Base-by-base conservation (phyloP, 495 filamentous ascomycete species). In the Xylaria sp. region DNA sequence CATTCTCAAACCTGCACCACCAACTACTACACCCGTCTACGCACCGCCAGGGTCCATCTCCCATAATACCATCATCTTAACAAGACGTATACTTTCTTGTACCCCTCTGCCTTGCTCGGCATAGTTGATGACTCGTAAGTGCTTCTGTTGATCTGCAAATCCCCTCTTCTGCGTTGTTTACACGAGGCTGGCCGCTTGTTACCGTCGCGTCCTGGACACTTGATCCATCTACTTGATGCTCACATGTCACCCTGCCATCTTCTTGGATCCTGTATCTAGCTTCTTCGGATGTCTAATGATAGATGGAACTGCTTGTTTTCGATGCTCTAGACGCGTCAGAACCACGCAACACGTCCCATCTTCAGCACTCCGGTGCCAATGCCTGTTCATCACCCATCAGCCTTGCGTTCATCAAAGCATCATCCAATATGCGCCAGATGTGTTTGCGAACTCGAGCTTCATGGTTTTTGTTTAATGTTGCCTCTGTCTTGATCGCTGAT, bases 371-470 rank as follows among this genome's bases (percentile, higher is more conserved):
- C 64, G 46, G 71, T 74, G 72, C 72, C 83, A 84, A 85, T 85
- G 75, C 79, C 80, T 75, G 44, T 75, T 70, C 73, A 74, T 75
- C 82, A 78, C 71, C 66, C 57, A 76, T 72, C 80, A 85, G 82
- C 82, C 83, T 84, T 75, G 82, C 71, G 71, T 74, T 75, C 77
- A 83, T 84, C 82, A 75, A 80, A 80, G 74, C 81, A 80, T 79
- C 80, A 75, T 75, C 69, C 69, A 68, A 69, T 68, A 83, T 84
- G 84, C 84, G 82, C 83, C 83, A 82, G 81, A 71, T 75, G 67
- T 72, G 70, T 74, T 76, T 68, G 57, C 67, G 71, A 66, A 75
- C 78, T 76, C 71, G 78, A 83, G 79, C 79, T 68, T 62, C 48
- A 62, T 74, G 11, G 58, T 68, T 58, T 21, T 55, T 76, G 62